Conservation (phyloP, 208 protist species). For the Leishmania arabica region DNA sequence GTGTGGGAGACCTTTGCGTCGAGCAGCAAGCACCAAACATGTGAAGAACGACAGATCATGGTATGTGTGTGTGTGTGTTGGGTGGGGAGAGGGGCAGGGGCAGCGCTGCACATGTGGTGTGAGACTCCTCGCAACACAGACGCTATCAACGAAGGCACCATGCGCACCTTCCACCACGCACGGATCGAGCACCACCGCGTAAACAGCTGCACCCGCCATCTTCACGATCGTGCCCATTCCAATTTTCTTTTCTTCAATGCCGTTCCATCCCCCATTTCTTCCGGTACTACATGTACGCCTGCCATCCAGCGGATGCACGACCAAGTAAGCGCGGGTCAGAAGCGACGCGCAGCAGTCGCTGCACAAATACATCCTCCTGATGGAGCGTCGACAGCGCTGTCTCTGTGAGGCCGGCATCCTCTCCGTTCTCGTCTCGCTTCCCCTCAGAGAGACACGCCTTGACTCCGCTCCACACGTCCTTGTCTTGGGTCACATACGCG, state of each 20-base stretch:
- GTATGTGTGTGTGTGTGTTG: too few relatives aligned
- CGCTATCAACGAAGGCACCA: not conserved
- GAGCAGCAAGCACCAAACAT: not conserved
- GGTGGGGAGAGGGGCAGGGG: not conserved
- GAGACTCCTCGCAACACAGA: not conserved
- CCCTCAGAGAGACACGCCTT: not conserved
- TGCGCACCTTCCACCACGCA: not conserved
- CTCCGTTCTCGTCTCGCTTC: not conserved
- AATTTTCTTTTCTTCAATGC: not conserved
- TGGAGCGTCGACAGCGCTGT: not conserved
- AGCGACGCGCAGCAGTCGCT: conserved; percentile 5
- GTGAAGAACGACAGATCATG: not conserved
- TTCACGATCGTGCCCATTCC: not conserved
- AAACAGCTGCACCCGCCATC: not conserved
- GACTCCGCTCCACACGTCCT: not conserved
- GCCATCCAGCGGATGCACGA: conserved; percentile 1
- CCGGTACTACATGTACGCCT: conserved; percentile 7
- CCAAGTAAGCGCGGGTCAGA: conserved; percentile 10
- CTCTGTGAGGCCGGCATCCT: not conserved
- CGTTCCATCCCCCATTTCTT: not conserved
- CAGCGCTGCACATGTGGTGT: not conserved
- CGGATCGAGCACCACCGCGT: not conserved
- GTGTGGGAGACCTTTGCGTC: not conserved
- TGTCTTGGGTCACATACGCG: conserved; percentile 5
- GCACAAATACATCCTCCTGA: conserved; percentile 9